These are phyloP conservation scores for Jaenimonas drosophilae DNA, from an alignment of 208 protist genomes.

Conservation along the genomic window DNA sequence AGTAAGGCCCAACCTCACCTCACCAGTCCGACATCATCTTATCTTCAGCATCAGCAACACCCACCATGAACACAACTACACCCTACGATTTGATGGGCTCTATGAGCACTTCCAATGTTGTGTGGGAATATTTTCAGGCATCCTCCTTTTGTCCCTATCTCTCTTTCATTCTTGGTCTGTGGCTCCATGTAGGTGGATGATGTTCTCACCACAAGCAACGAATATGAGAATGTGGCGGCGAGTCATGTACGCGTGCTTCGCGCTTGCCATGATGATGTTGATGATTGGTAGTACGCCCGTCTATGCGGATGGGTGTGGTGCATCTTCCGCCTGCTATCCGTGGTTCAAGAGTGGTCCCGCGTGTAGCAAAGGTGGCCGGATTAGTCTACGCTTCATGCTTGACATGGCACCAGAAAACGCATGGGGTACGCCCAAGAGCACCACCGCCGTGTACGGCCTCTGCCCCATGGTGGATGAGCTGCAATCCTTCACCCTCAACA, in stretches of 20 bases:
- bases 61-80: no score
- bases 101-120: no score
- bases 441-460: slow-evolving; percentile 50
- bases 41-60: no score
- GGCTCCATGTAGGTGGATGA: no score
- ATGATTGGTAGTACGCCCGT: neutral
- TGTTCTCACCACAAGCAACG: no score
- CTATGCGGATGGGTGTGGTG: slow-evolving; percentile 12
- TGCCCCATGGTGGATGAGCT: slow-evolving; percentile 62
- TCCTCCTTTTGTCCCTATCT: neutral
- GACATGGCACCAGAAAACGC: slow-evolving; percentile 34
- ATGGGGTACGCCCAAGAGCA: neutral
- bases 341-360: slow-evolving; percentile 5
- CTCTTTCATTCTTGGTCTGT: slow-evolving; percentile 2
- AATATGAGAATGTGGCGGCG: no score
- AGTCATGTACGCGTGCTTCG: neutral
- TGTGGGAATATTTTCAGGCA: no score
- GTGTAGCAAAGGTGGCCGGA: slow-evolving; percentile 23
- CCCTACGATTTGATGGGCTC: no score
- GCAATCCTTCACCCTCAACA: slow-evolving; percentile 34
- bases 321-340: slow-evolving; percentile 13
- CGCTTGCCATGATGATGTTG: neutral
- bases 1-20: no score
- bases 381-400: slow-evolving; percentile 74
- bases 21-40: no score